Percentiles rank a stretch among this genome's conserved stretches.
These are phyloP conservation scores for Pseudogymnoascus sp. DNA, from an alignment of 2,329 filamentous ascomycete species.

Conservation along the genomic window DNA sequence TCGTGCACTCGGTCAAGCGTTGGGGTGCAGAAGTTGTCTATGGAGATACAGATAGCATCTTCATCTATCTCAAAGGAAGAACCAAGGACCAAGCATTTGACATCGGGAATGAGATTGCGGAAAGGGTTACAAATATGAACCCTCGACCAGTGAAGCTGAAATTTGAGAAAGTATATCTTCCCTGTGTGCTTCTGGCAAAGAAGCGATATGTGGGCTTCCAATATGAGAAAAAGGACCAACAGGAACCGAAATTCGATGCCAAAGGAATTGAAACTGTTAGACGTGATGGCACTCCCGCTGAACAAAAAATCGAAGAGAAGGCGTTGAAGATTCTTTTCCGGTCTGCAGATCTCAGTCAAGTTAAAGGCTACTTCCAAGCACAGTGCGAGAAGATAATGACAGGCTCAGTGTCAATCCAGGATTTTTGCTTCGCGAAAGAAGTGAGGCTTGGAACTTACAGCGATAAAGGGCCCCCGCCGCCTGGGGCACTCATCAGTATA, in stretches of 20 bases:
- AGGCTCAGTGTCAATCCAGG: conserved; percentile 79
- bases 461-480: conserved; percentile 68
- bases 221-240: conserved; percentile 71
- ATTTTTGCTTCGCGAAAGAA: conserved; percentile 92
- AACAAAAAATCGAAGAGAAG: conserved; percentile 95
- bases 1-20: conserved; percentile 76
- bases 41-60: conserved; percentile 92
- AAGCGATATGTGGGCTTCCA: conserved; percentile 98
- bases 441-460: conserved; percentile 86
- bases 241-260: conserved; percentile 82
- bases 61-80: conserved; percentile 79
- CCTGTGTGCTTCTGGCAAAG: conserved; percentile 88
- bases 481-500: conserved; percentile 81
- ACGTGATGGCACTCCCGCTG: conserved; percentile 85
- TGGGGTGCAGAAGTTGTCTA: conserved; percentile 98
- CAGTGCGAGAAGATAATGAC: conserved; percentile 92
- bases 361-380: conserved; percentile 81
- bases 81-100: conserved; percentile 83
- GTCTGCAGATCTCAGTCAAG: conserved; percentile 76
- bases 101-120: conserved; percentile 86
- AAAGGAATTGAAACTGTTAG: conserved; percentile 98
- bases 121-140: conserved; percentile 79
- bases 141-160: conserved; percentile 90
- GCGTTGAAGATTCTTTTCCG: conserved; percentile 82
- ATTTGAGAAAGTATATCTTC: conserved; percentile 97